A percentile compares a stretch with the other conserved stretches of the same genome.
Conservation (phyloP, 345 rosid genomes). For the Populus simonii region DNA sequence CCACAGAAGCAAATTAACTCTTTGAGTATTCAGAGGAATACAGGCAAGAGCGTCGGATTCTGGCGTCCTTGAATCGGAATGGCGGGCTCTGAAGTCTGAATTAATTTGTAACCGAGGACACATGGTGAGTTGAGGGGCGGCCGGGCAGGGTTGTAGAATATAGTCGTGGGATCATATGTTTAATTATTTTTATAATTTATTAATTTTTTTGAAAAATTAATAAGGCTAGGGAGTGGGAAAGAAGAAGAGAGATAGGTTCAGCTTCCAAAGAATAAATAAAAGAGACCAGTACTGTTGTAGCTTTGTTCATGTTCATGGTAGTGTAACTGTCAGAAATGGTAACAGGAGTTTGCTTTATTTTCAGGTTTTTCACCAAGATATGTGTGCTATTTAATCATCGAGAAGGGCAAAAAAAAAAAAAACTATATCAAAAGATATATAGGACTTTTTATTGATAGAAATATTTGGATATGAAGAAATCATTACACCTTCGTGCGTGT, state of each 20-base stretch:
- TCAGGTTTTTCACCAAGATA: not conserved
- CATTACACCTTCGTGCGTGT: not conserved
- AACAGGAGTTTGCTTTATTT: no score
- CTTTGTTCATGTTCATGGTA: constrained; percentile 12
- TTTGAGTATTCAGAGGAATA: not conserved
- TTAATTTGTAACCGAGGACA: constrained; percentile 7
- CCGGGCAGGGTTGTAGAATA: constrained; percentile 13
- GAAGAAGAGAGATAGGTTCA: not conserved
- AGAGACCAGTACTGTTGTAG: constrained; percentile 14
- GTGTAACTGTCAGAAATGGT: constrained; percentile 12
- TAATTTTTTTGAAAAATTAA: constrained; percentile 31
- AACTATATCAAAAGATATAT: not conserved
- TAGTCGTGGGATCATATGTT: constrained; percentile 25
- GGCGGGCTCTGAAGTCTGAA: constrained; percentile 1
- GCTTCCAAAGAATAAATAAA: constrained; percentile 14
- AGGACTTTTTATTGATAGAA: not conserved
- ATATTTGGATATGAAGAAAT: not conserved
- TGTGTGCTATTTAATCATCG: not conserved
- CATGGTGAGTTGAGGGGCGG: not conserved
- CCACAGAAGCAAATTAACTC: not conserved
- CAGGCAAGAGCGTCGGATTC: not conserved
- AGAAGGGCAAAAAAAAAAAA: not conserved
- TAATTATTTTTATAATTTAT: constrained; percentile 18
- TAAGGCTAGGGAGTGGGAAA: constrained; percentile 2
- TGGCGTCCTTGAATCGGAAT: constrained; percentile 16